phyloP scores from a whole-genome alignment of 139 green algal genomes.

The Chlamydomonas sp. region DNA sequence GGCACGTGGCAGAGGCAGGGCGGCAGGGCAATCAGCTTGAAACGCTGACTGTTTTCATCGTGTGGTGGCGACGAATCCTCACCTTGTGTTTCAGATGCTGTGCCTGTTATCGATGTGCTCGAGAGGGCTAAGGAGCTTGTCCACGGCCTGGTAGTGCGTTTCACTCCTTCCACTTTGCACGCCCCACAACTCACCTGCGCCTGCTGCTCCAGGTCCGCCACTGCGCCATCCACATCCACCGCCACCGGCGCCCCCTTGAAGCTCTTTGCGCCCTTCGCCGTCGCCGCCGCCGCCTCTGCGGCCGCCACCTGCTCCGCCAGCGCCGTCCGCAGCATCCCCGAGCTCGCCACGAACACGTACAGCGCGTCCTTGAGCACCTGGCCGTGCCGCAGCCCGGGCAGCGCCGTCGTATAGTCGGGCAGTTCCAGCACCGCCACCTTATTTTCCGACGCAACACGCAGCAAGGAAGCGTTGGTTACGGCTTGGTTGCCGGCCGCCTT shows the following conservation, averaged over 20 bases:
- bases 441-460: not conserved
- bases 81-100: not conserved
- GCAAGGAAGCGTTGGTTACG: slow-evolving; percentile 41
- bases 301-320: slow-evolving; percentile 4
- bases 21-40: not conserved
- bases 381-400: slow-evolving; percentile 2
- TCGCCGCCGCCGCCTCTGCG: not conserved
- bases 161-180: not conserved
- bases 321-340: slow-evolving; percentile 9
- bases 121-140: too few relatives aligned
- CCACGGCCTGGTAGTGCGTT: too few relatives aligned
- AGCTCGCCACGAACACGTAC: slow-evolving; percentile 43
- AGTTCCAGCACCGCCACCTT: slow-evolving; percentile 51
- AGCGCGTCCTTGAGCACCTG: slow-evolving; percentile 20
- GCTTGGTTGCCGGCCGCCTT: slow-evolving; percentile 20
- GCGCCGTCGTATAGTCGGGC: slow-evolving; percentile 8
- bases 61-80: not conserved
- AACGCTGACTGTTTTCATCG: not conserved
- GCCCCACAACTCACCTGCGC: slow-evolving; percentile 4
- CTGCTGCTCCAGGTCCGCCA: slow-evolving; percentile 25
- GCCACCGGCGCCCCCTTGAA: not conserved
- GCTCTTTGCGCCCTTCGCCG: not conserved
- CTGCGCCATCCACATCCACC: slow-evolving; percentile 22
- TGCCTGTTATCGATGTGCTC: not conserved
- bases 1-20: not conserved